Evolutionary conservation across 306 rosid species (phyloP), one percentile per base, ranked within the genome.

Genomic region (Morella rubra): DNA sequence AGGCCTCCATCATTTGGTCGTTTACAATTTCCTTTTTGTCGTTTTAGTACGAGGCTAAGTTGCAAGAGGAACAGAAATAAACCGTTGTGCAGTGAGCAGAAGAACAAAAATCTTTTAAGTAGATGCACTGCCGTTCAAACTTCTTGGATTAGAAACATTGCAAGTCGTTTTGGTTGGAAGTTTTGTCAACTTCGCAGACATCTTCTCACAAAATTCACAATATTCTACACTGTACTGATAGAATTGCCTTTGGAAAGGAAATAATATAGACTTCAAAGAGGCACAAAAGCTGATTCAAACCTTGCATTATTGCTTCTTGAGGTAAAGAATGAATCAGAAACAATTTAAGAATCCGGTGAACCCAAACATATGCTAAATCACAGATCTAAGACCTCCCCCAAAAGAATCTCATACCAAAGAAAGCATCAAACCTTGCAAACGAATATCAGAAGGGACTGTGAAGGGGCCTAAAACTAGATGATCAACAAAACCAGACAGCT

Each of bases 301-400:
- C 19, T 27, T 66, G 71, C 20, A 42, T 66, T 42, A 42, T 66
- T 66, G 9, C 15, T 16, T 24, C 40, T 10, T 66, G 50, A 41
- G 71, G 20, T 8, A 42, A 66, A n/a, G 71, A 66, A 66, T 66
- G 71, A 65, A 40, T 65, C 46, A 40, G 19, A 65, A 22, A 41
- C 8, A 65, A 65, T 16, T 15, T 16, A 42, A 16, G 13, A 66
- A 66, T 19, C 46, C n/a, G 16, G n/a, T 42, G 7, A 41, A 66
- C 32, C 42, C 71, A 41, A 41, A 1, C 8, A 22, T 41, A 4
- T 42, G 50, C 3, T 41, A 42, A 65, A 41, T 65, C 71, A 41
- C 71, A 65, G 37, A 65, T 40, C 70, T 65, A 65, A 65, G 41
- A 9, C 71, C 46, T 37, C 46, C 5, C 68, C 46, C 37, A 62